Percentiles rank a stretch among this genome's conserved stretches.
Conservation (phyloP, 306 rosid genomes). For the Malus domestica region DNA sequence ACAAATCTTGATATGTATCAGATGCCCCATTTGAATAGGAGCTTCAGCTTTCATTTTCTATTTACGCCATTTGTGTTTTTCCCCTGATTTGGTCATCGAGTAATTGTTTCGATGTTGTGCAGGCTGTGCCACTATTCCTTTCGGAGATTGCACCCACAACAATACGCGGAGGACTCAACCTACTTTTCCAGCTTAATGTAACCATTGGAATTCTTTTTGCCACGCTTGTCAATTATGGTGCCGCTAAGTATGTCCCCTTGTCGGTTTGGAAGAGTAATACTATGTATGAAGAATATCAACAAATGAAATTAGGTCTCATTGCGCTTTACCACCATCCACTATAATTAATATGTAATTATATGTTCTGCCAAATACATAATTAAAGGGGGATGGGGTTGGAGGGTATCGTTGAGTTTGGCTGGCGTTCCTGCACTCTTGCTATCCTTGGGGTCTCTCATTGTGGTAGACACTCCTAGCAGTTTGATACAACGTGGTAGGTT, state of each 20-base stretch:
- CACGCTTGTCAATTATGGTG: constrained; percentile 55
- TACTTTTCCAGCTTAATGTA: constrained; percentile 52
- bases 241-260: constrained; percentile 42
- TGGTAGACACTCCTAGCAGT: constrained; percentile 84
- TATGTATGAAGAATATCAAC: neutral
- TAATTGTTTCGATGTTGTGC: neutral
- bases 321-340: neutral
- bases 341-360: neutral
- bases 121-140: constrained; percentile 61
- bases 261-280: neutral
- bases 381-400: constrained; percentile 92
- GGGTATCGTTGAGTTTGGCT: constrained; percentile 71
- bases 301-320: neutral
- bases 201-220: constrained; percentile 64
- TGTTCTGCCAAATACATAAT: neutral
- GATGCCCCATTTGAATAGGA: too few relatives aligned
- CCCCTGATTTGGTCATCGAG: neutral
- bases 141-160: constrained; percentile 70
- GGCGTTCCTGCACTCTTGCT: constrained; percentile 70
- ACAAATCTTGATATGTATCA: too few relatives aligned
- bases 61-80: neutral
- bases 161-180: constrained; percentile 64
- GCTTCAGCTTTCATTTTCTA: too few relatives aligned
- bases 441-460: constrained; percentile 61
- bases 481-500: constrained; percentile 63